Conservation (phyloP, 2,329 filamentous ascomycete species). For the Ceratocystis harringtonii region DNA sequence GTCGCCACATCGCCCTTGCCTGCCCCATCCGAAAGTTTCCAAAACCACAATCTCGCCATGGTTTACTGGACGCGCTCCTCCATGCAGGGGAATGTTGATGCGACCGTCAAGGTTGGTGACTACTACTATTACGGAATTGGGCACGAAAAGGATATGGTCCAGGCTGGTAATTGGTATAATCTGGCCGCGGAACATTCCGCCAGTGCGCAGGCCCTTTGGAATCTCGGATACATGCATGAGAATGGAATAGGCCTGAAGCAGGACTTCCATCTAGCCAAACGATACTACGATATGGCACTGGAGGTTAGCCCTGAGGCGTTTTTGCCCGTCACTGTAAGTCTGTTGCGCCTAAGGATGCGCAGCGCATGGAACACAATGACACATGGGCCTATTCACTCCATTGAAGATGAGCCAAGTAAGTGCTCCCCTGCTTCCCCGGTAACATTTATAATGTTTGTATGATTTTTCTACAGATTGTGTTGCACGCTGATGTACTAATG, state of each 20-base stretch:
- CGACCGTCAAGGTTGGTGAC: slow-evolving; percentile 94
- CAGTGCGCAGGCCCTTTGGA: slow-evolving; percentile 91
- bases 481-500: too few species aligned
- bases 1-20: slow-evolving; percentile 14
- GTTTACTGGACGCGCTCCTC: slow-evolving; percentile 94
- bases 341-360: slow-evolving; percentile 68
- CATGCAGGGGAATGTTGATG: slow-evolving; percentile 83
- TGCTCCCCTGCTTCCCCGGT: slow-evolving; percentile 10
- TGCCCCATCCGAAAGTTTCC: slow-evolving; percentile 25
- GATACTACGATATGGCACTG: slow-evolving; percentile 85
- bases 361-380: slow-evolving; percentile 94
- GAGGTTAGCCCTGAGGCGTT: slow-evolving; percentile 90
- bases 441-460: background rate
- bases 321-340: slow-evolving; percentile 73
- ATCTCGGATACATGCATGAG: slow-evolving; percentile 98
- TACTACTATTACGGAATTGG: slow-evolving; percentile 83
- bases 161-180: slow-evolving; percentile 84
- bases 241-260: slow-evolving; percentile 86
- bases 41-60: slow-evolving; percentile 51
- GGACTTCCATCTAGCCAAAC: slow-evolving; percentile 92
- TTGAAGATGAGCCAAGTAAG: slow-evolving; percentile 75
- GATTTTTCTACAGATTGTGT: background rate
- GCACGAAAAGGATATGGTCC: slow-evolving; percentile 54
- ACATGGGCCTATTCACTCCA: slow-evolving; percentile 79
- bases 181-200: slow-evolving; percentile 82